Conservation (phyloP, 1,139 yeast genomes). For the Yamadazyma epiphylla region DNA sequence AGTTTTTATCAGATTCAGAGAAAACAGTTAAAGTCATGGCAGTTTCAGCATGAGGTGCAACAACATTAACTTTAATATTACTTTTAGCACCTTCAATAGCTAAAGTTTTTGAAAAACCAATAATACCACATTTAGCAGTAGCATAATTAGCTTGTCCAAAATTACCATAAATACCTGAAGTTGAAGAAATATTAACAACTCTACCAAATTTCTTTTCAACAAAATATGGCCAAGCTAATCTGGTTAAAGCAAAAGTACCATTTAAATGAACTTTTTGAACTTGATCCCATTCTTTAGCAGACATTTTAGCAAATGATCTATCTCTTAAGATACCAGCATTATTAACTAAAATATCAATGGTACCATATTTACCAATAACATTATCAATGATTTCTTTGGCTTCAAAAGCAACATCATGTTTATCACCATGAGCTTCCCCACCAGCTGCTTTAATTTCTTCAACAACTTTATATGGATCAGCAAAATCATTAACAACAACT, state of each 20-base stretch:
- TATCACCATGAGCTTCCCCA: conserved; percentile 79
- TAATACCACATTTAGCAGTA: conserved; percentile 85
- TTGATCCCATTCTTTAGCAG: conserved; percentile 78
- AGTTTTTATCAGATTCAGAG: conserved; percentile 69
- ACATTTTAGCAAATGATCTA: conserved; percentile 80
- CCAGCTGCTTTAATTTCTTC: conserved; percentile 75
- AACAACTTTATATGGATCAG: conserved; percentile 70
- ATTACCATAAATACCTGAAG: conserved; percentile 95
- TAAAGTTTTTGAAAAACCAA: conserved; percentile 79
- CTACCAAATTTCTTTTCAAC: conserved; percentile 74
- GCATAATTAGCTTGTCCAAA: conserved; percentile 97
- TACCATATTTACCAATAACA: conserved; percentile 74
- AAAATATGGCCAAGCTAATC: conserved; percentile 92
- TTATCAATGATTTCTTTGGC: conserved; percentile 75
- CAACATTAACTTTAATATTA: conserved; percentile 73
- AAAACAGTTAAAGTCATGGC: conserved; percentile 92
- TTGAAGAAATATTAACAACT: conserved; percentile 85
- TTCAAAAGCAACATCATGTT: conserved; percentile 76
- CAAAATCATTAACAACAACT: conserved; percentile 91
- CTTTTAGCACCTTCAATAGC: conserved; percentile 86
- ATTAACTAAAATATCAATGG: conserved; percentile 78
- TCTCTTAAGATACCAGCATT: conserved; percentile 96
- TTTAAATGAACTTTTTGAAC: conserved; percentile 79
- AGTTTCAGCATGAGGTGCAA: conserved; percentile 98
- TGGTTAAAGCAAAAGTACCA: conserved; percentile 79